Evolutionary conservation across 1,284 basidiomycete species (phyloP).

Genomic region (Hypsizygus ulmarius): DNA sequence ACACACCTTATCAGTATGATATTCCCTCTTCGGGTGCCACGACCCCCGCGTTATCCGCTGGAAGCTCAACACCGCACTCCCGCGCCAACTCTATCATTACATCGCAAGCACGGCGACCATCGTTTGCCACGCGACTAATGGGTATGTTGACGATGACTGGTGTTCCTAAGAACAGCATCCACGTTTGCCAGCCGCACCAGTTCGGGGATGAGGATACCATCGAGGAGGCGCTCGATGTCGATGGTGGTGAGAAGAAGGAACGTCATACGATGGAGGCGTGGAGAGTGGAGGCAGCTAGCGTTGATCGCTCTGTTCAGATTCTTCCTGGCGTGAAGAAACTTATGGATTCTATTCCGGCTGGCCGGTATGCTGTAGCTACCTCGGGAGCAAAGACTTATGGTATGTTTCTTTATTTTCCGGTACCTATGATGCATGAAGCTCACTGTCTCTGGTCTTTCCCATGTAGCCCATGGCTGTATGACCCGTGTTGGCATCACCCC

Average conservation of each 20-base stretch:
- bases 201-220: constrained; percentile 41
- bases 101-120: constrained; percentile 43
- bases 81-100: constrained; percentile 41
- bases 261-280: constrained; percentile 46
- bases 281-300: constrained; percentile 58
- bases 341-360: constrained; percentile 67
- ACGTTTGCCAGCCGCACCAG: constrained; percentile 32
- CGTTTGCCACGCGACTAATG: constrained; percentile 48
- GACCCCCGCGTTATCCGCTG: constrained; percentile 39
- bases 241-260: constrained; percentile 37
- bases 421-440: no score
- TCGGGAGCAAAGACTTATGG: constrained; percentile 75
- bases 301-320: constrained; percentile 70
- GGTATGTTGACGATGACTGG: constrained; percentile 45
- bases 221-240: constrained; percentile 35
- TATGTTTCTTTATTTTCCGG: constrained; percentile 26
- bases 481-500: constrained; percentile 70
- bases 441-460: constrained; percentile 12
- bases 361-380: constrained; percentile 72
- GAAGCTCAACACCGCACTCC: constrained; percentile 39
- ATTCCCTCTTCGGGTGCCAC: constrained; percentile 32
- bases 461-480: constrained; percentile 66
- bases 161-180: constrained; percentile 32
- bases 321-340: constrained; percentile 71
- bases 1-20: constrained; percentile 19